Conservation (phyloP, 495 filamentous ascomycete genomes). For the Trichoderma erinaceum region DNA sequence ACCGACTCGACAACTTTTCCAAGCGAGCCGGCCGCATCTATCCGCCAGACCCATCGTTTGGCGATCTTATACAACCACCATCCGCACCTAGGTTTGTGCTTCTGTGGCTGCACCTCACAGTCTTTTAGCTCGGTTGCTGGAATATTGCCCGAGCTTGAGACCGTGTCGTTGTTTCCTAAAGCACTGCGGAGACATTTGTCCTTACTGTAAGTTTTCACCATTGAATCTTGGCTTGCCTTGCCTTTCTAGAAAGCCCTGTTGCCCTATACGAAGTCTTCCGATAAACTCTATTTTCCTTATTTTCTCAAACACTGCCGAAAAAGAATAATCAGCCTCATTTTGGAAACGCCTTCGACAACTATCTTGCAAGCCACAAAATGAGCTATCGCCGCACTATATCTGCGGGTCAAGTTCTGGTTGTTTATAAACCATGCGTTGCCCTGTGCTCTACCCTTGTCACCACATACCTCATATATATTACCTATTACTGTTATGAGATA, state of each 20-base stretch:
- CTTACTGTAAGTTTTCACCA: background rate
- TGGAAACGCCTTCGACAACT: background rate
- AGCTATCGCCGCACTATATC: background rate
- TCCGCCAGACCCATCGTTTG: background rate
- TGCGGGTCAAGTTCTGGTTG: background rate
- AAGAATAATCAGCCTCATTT: background rate
- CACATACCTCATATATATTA: background rate
- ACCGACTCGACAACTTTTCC: background rate
- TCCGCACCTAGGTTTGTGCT: background rate
- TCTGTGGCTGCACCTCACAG: background rate
- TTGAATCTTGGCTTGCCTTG: background rate
- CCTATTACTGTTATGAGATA: background rate
- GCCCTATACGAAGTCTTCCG: background rate
- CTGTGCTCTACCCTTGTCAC: background rate
- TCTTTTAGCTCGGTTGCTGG: conserved; percentile 14
- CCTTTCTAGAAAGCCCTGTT: background rate
- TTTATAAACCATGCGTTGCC: background rate
- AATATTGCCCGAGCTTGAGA: conserved; percentile 16
- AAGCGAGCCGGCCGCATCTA: background rate
- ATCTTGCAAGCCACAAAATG: background rate
- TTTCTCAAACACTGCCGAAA: background rate
- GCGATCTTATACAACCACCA: background rate
- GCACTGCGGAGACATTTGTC: background rate
- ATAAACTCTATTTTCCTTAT: background rate
- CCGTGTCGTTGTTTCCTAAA: conserved; percentile 6